These are phyloP conservation scores for Boletus reticuloceps DNA, from an alignment of 768 basidiomycete species.

Conservation along the genomic window DNA sequence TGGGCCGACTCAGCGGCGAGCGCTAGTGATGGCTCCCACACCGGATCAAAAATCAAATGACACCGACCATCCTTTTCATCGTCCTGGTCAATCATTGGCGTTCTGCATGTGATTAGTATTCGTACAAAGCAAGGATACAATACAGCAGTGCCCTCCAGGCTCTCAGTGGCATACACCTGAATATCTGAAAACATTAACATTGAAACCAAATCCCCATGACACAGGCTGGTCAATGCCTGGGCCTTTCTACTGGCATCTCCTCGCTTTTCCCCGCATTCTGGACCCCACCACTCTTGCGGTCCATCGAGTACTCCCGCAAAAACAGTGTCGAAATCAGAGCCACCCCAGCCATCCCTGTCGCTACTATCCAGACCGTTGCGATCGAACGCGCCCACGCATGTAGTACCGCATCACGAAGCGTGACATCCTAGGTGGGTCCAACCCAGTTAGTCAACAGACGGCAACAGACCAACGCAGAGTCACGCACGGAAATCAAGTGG, in stretches of 20 bases:
- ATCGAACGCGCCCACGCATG: neutral
- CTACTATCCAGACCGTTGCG: neutral
- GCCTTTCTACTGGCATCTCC: neutral
- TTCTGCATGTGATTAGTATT: no score
- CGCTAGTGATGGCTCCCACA: no score
- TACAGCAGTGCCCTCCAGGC: no score
- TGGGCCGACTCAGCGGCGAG: no score
- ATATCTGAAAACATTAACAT: no score
- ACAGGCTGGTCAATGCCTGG: no score
- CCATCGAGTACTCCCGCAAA: neutral
- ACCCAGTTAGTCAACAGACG: neutral
- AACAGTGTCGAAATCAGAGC: neutral
- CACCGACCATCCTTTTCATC: no score
- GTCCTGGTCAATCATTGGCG: no score
- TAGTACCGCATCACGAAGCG: neutral
- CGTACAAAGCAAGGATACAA: no score
- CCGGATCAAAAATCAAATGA: no score
- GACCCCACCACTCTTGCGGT: neutral
- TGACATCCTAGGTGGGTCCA: neutral
- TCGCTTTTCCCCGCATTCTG: neutral
- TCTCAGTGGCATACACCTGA: no score
- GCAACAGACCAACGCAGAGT: neutral
- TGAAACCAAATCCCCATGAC: no score
- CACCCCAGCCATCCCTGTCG: neutral
- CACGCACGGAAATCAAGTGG: slow-evolving; percentile 27